Evolutionary conservation across 352 stramenopile species (phyloP).

Genomic region (Phytophthora palmivora): DNA sequence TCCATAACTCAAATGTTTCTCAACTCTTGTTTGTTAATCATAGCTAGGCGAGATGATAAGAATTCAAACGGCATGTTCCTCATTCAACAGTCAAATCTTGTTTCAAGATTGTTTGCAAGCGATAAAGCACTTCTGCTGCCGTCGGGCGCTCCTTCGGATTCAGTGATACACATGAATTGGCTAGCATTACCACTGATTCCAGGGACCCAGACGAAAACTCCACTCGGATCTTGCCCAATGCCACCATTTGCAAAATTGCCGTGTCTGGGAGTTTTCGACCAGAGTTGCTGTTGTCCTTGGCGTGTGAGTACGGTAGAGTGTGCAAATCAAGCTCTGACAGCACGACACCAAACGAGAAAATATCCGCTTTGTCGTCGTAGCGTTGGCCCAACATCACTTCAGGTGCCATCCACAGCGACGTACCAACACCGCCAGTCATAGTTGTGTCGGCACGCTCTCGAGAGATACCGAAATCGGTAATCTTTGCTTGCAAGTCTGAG

Average conservation of each 20-base stretch:
- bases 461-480: conserved; percentile 55
- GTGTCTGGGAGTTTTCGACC: conserved; percentile 24
- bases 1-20: no score
- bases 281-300: conserved; percentile 14
- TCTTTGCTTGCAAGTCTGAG: conserved; percentile 36
- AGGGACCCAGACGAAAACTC: conserved; percentile 39
- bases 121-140: no score
- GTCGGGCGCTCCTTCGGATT: conserved; percentile 41
- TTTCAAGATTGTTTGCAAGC: conserved; percentile 29
- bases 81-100: no score
- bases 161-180: conserved; percentile 31
- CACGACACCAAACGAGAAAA: conserved; percentile 36
- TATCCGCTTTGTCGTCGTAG: no score
- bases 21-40: no score
- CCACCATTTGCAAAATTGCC: conserved; percentile 41
- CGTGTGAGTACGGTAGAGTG: conserved; percentile 37
- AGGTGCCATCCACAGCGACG: no score
- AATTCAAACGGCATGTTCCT: no score
- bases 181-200: conserved; percentile 30
- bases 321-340: conserved; percentile 42
- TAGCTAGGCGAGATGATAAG: no score
- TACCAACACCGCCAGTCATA: conserved; percentile 46
- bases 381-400: no score
- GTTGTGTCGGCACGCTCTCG: conserved; percentile 34
- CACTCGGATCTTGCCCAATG: conserved; percentile 39